phyloP scores from a whole-genome alignment of 2,329 filamentous ascomycete species.

The Xylariales sp. region DNA sequence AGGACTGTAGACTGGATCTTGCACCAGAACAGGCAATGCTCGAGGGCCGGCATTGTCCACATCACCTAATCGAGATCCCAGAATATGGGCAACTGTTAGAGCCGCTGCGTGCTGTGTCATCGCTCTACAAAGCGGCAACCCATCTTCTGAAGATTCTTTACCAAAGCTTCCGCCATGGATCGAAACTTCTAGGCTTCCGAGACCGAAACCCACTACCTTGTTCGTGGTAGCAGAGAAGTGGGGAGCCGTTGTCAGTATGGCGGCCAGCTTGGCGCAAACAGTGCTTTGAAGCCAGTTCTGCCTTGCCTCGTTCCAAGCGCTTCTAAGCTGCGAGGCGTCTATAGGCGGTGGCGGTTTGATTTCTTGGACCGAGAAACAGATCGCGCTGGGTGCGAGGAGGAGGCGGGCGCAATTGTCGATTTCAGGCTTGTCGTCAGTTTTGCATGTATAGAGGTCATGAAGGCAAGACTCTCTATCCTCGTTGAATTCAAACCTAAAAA shows the following conservation, averaged over 20 bases:
- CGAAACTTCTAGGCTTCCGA: background rate
- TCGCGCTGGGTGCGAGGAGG: too few relatives aligned
- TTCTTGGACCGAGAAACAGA: background rate
- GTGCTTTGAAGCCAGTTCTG: background rate
- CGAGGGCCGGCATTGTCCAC: too few relatives aligned
- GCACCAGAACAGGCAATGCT: background rate
- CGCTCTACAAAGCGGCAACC: background rate
- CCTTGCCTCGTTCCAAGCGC: background rate
- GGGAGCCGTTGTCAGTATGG: background rate
- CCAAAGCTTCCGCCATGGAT: background rate
- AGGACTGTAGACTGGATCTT: conserved; percentile 1
- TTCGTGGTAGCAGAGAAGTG: background rate
- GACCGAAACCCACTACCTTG: background rate
- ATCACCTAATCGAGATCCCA: background rate
- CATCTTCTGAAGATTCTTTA: background rate
- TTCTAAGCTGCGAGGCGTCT: background rate
- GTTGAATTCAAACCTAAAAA: too few relatives aligned
- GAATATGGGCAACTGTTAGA: background rate
- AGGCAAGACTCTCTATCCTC: too few relatives aligned
- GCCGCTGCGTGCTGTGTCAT: conserved; percentile 1
- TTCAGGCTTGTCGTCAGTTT: too few relatives aligned
- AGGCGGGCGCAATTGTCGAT: background rate
- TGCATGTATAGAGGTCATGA: too few relatives aligned
- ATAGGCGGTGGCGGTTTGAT: background rate
- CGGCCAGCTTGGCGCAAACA: background rate